Evolutionary conservation across 2,329 filamentous ascomycete species (phyloP).

Genomic region (Cladophialophora carrionii): DNA sequence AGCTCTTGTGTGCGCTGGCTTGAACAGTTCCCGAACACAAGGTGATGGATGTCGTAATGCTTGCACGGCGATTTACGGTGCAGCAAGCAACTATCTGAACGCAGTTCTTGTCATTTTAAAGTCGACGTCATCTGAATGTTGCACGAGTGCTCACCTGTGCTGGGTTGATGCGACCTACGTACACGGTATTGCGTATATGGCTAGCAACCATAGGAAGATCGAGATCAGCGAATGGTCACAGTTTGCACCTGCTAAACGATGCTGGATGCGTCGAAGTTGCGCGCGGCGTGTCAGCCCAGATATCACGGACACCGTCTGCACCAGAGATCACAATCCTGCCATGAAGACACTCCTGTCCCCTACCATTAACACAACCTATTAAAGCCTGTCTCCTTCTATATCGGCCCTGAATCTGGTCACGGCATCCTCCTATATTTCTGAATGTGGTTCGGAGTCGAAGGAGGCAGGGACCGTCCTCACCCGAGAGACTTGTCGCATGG

Average conservation of each 20-base stretch:
- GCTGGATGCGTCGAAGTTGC: neutral
- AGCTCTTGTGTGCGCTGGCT: neutral
- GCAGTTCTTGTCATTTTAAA: neutral
- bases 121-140: neutral
- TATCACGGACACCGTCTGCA: neutral
- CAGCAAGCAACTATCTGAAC: neutral
- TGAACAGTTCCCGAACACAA: neutral
- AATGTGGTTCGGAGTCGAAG: neutral
- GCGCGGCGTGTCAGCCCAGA: neutral
- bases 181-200: neutral
- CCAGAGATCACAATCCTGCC: neutral
- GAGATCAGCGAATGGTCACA: neutral
- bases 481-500: neutral
- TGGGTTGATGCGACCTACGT: too few species aligned
- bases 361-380: neutral
- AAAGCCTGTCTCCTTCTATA: neutral
- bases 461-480: neutral
- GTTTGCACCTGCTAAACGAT: neutral
- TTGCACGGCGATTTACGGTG: constrained; percentile 6
- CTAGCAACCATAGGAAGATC: neutral
- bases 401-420: neutral
- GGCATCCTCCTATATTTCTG: neutral
- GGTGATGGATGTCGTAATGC: constrained; percentile 9
- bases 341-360: neutral
- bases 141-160: too few species aligned